phyloP scores from a whole-genome alignment of 129 eudicot species.

The Flaveria bidentis region DNA sequence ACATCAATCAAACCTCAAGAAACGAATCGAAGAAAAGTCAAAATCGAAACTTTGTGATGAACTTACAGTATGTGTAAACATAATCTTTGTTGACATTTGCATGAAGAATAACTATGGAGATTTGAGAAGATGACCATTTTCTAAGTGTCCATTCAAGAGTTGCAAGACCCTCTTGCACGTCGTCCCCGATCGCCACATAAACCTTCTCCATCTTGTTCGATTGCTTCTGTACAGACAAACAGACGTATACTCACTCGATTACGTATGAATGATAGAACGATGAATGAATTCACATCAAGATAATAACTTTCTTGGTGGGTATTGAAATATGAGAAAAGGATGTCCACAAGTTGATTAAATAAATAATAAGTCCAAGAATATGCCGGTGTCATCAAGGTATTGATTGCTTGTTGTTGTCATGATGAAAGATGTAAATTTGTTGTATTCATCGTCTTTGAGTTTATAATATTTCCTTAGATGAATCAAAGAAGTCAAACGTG shows the following conservation, averaged over 20 bases:
- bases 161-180: slow-evolving; percentile 58
- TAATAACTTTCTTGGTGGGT: slow-evolving; percentile 18
- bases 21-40: background rate
- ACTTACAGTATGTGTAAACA: slow-evolving; percentile 72
- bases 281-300: slow-evolving; percentile 17
- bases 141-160: slow-evolving; percentile 68
- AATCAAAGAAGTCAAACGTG: slow-evolving; percentile 18
- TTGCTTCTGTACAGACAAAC: too few relatives aligned
- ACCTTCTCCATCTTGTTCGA: slow-evolving; percentile 52
- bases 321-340: slow-evolving; percentile 28
- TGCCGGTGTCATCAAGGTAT: slow-evolving; percentile 26
- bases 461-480: background rate
- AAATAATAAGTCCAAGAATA: slow-evolving; percentile 33
- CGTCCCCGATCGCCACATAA: slow-evolving; percentile 71
- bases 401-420: slow-evolving; percentile 19
- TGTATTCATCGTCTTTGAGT: slow-evolving; percentile 25
- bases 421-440: slow-evolving; percentile 21
- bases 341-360: slow-evolving; percentile 14
- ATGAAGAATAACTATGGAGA: slow-evolving; percentile 65
- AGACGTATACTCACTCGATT: background rate
- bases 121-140: slow-evolving; percentile 58
- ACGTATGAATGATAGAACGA: too few relatives aligned
- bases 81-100: slow-evolving; percentile 51
- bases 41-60: background rate
- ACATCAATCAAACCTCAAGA: background rate